Evolutionary conservation across 257 asterid genomes (phyloP), one percentile per base, ranked within the genome.

Genomic region (Mitragyna speciosa): DNA sequence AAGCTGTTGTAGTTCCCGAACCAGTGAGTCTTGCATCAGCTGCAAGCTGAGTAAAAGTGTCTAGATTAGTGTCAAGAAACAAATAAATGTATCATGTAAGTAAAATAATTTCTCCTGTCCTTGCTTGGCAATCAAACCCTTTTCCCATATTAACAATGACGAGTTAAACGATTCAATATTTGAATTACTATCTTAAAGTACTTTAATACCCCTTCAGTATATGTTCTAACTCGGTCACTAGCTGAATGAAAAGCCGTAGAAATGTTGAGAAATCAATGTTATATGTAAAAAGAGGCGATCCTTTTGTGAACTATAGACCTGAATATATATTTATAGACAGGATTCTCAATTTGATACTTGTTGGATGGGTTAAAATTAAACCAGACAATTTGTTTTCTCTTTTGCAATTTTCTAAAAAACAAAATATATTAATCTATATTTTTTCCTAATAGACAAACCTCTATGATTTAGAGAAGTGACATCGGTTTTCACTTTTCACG

Each of bases 21-120:
- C 80, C 82, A n/a, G 20, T 28, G 76, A 81, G 59, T 74, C 76
- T 84, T 78, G 87, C 87, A 43, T 52, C 85, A 71, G 83, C 88
- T 63, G 85, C 83, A 74, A 86, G 83, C 83, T 87, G 86, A 82
- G 67, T 70, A 54, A 19, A 6, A 19, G 10, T 77, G 70, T 80
- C 24, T 66, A 12, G 70, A 28, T 64, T 47, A 17, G 5, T 30
- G 63, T 28, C 68, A 64, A 59, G 52, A 76, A 61, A n/a, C 45
- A 12, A 43, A 28, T 43, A 76, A 47, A 45, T 47, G 73, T 33
- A 41, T 68, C 5, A 39, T 41, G 48, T 5, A 20, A 6, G 43
- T 31, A 41, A 66, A 71, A 19, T 39, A 31, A 2, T 24, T n/a
- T 80, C 26, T 51, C 58, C 28, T 26, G 14, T 16, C 26, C 74